phyloP scores from a whole-genome alignment of 768 basidiomycete species.

The Pholiota molesta region DNA sequence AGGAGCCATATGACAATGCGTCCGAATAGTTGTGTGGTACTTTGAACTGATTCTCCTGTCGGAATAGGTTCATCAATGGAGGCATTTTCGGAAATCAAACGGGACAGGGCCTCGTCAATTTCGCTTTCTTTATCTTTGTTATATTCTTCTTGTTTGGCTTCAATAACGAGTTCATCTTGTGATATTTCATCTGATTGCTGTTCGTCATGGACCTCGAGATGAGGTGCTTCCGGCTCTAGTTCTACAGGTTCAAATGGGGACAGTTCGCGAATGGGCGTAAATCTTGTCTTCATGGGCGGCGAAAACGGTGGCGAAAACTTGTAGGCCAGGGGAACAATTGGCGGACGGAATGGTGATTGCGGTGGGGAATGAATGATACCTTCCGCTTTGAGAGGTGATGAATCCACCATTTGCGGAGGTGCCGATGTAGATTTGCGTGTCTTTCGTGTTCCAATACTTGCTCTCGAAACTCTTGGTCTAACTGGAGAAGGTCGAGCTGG shows the following conservation, averaged over 20 bases:
- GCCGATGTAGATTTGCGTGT: slow-evolving; percentile 75
- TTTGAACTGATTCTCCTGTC: slow-evolving; percentile 5
- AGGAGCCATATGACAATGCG: slow-evolving; percentile 46
- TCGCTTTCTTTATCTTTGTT: slow-evolving; percentile 14
- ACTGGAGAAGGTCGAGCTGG: slow-evolving; percentile 66
- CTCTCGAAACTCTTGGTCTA: slow-evolving; percentile 43
- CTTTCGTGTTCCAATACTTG: slow-evolving; percentile 46
- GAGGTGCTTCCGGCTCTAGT: slow-evolving; percentile 10
- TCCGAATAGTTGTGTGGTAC: slow-evolving; percentile 32
- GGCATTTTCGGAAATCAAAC: slow-evolving; percentile 40
- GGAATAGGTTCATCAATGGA: slow-evolving; percentile 13
- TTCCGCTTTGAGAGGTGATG: slow-evolving; percentile 39
- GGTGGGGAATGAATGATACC: slow-evolving; percentile 30
- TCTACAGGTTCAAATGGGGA: slow-evolving; percentile 20
- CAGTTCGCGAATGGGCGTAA: slow-evolving; percentile 18
- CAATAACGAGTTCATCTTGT: background rate
- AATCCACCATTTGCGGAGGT: slow-evolving; percentile 57
- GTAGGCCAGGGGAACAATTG: slow-evolving; percentile 38
- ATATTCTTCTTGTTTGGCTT: slow-evolving; percentile 2
- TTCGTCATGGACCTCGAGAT: slow-evolving; percentile 11
- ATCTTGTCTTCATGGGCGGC: slow-evolving; percentile 21
- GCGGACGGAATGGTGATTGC: slow-evolving; percentile 49
- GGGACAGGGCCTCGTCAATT: slow-evolving; percentile 34
- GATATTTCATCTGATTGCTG: slow-evolving; percentile 11
- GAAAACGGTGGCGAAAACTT: slow-evolving; percentile 30